Conservation (phyloP, 148 eudicot species). For the Camellia lanceoleosa region DNA sequence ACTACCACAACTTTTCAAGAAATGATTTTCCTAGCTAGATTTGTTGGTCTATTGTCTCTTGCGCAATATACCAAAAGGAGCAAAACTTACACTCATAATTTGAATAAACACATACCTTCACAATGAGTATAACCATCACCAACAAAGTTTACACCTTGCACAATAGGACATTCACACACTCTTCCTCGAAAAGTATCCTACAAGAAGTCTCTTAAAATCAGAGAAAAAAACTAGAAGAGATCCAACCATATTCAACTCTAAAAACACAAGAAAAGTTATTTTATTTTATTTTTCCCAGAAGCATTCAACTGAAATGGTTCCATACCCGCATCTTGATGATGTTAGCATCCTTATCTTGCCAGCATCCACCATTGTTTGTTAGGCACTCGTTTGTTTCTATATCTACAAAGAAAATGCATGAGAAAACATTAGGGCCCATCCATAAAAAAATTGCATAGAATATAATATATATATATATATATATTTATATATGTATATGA, state of each 20-base stretch:
- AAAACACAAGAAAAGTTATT: not conserved
- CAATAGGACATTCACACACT: constrained; percentile 84
- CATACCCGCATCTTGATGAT: constrained; percentile 89
- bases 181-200: constrained; percentile 93
- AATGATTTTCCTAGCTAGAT: no score
- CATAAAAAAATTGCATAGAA: not conserved
- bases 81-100: not conserved
- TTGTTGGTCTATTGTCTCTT: not conserved
- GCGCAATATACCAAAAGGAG: not conserved
- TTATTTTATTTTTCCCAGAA: not conserved
- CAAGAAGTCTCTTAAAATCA: constrained; percentile 5
- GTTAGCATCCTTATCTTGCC: constrained; percentile 74
- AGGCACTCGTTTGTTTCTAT: constrained; percentile 90
- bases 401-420: constrained; percentile 35
- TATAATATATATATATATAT: no score
- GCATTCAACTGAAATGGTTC: constrained; percentile 5
- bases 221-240: not conserved
- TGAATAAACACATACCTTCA: constrained; percentile 45
- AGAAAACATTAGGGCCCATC: not conserved
- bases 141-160: constrained; percentile 69
- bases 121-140: constrained; percentile 92
- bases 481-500: no score
- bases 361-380: constrained; percentile 89
- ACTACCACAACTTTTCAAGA: not conserved
- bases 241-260: constrained; percentile 2